These are phyloP conservation scores for Echinochloa phyllopogon DNA, from an alignment of 176 grass and related monocot species.

Conservation along the genomic window DNA sequence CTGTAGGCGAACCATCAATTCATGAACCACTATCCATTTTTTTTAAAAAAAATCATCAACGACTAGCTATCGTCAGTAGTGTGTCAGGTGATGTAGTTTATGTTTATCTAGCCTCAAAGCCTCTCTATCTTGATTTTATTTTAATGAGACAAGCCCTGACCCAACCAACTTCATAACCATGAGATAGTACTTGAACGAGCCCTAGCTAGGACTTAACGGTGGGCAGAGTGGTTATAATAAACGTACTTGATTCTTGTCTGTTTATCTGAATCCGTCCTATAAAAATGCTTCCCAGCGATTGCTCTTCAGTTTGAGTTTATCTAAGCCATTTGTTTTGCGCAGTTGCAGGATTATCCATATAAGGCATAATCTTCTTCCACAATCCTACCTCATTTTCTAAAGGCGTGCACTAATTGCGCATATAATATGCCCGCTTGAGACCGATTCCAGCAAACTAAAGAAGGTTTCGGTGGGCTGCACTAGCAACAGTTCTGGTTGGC, in stretches of 20 bases:
- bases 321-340: neutral
- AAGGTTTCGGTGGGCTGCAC: neutral
- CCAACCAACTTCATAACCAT: neutral
- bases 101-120: neutral
- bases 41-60: neutral
- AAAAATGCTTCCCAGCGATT: neutral
- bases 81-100: neutral
- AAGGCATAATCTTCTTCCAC: neutral
- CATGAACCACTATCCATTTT: neutral
- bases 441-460: neutral
- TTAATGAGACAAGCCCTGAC: neutral
- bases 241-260: neutral
- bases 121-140: neutral
- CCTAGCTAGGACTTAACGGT: neutral
- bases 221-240: neutral
- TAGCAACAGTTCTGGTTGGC: neutral
- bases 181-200: neutral
- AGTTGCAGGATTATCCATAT: neutral
- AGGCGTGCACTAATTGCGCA: neutral
- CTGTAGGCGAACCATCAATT: neutral
- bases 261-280: neutral
- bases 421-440: neutral
- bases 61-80: neutral
- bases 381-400: neutral
- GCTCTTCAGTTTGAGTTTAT: slow-evolving; percentile 3